phyloP scores from a whole-genome alignment of 371 early-diverging fungal genomes.

The Lichtheimia corymbifera region DNA sequence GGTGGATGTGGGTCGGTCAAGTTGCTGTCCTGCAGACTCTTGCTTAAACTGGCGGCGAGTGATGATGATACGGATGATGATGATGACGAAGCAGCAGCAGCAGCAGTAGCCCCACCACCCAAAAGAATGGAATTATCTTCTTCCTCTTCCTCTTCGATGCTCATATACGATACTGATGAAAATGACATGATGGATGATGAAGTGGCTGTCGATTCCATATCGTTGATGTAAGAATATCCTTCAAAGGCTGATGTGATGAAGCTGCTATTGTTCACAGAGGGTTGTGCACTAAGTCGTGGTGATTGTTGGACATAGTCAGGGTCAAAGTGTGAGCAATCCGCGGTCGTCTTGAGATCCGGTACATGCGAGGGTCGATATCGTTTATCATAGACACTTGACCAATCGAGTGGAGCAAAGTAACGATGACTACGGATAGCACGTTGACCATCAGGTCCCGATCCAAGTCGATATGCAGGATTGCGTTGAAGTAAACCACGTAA shows the following conservation, averaged over 20 bases:
- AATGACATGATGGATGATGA: not conserved
- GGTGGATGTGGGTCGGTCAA: constrained; percentile 3
- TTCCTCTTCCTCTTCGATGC: not conserved
- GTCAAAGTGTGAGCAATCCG: constrained; percentile 69
- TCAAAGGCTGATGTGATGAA: not conserved
- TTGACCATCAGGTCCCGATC: constrained; percentile 54
- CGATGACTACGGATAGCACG: constrained; percentile 69
- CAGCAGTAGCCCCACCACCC: not conserved
- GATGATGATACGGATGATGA: not conserved
- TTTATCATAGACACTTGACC: constrained; percentile 66
- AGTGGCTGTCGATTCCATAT: not conserved
- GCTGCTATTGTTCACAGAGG: not conserved
- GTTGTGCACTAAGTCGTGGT: not conserved
- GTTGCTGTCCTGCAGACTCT: constrained; percentile 4
- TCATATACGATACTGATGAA: not conserved
- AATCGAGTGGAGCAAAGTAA: constrained; percentile 67
- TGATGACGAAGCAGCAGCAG: not conserved
- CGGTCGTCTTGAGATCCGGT: constrained; percentile 49
- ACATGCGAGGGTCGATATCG: constrained; percentile 60
- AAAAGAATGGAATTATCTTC: too few species aligned
- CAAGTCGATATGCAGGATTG: constrained; percentile 67
- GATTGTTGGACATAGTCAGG: constrained; percentile 45
- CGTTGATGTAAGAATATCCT: constrained; percentile 13
- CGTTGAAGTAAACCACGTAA: constrained; percentile 67
- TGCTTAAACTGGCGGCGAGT: not conserved